A percentile compares a stretch with the other conserved stretches of the same genome.
phyloP scores from a whole-genome alignment of 2,329 filamentous ascomycete genomes.

The Cylindrodendrum hubeiense region DNA sequence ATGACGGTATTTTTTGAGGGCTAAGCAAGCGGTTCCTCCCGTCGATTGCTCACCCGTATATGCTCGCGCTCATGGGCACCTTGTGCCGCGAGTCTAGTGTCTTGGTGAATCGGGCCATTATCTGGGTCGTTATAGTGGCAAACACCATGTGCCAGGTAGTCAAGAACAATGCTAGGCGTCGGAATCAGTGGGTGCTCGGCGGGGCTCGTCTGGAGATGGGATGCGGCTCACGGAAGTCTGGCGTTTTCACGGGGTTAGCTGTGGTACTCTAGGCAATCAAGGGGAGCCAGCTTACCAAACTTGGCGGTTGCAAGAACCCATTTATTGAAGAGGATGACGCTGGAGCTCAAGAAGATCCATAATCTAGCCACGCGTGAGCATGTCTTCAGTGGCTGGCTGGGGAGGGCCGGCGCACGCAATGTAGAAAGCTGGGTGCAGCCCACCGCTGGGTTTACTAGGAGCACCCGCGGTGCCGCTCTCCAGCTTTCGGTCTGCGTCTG shows the following conservation, averaged over 20 bases:
- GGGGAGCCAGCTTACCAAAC: slow-evolving; percentile 13
- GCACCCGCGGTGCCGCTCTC: slow-evolving; percentile 14
- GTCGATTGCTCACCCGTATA: slow-evolving; percentile 12
- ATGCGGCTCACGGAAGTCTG: slow-evolving; percentile 22
- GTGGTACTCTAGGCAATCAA: background rate
- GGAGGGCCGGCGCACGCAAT: slow-evolving; percentile 12
- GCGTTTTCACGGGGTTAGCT: background rate
- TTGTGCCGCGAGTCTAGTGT: slow-evolving; percentile 27
- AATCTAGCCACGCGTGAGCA: slow-evolving; percentile 8
- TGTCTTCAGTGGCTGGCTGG: background rate
- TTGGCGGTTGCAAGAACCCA: slow-evolving; percentile 24
- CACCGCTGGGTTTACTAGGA: background rate
- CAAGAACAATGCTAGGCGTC: slow-evolving; percentile 14
- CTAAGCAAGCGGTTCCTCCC: too few relatives aligned
- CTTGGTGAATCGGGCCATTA: slow-evolving; percentile 23
- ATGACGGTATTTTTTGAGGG: background rate
- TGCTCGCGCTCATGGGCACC: slow-evolving; percentile 21
- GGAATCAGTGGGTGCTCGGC: background rate
- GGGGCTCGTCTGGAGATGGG: background rate
- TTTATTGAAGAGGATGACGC: slow-evolving; percentile 28
- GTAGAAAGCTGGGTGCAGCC: slow-evolving; percentile 21
- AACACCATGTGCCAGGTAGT: slow-evolving; percentile 29
- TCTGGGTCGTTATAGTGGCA: slow-evolving; percentile 14
- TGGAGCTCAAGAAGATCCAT: slow-evolving; percentile 23
- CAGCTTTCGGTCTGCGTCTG: slow-evolving; percentile 21